Conservation (phyloP, 1,139 yeast species). For the Pichia sp. region DNA sequence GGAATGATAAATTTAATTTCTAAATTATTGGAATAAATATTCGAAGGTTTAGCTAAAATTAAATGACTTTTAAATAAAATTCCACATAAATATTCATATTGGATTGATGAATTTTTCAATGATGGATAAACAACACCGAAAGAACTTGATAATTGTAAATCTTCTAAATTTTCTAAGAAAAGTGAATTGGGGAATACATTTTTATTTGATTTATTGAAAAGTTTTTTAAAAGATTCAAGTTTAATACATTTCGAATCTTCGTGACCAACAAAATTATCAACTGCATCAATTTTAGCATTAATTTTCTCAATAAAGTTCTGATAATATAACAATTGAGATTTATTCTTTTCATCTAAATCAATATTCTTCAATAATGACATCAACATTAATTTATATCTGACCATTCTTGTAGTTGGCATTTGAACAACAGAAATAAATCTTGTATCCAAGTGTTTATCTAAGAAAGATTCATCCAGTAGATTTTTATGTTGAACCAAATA, state of each 20-base stretch:
- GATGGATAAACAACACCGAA: conserved; percentile 36
- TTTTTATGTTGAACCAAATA: conserved; percentile 26
- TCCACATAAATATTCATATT: conserved; percentile 31
- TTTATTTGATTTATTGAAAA: conserved; percentile 19
- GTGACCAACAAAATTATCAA: conserved; percentile 28
- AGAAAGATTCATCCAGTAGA: conserved; percentile 32
- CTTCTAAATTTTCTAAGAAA: conserved; percentile 28
- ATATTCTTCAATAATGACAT: conserved; percentile 31
- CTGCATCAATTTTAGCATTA: conserved; percentile 25
- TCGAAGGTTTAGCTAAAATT: conserved; percentile 29
- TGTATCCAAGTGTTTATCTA: conserved; percentile 27
- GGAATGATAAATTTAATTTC: conserved; percentile 44
- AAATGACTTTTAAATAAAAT: conserved; percentile 48
- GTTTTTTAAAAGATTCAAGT: conserved; percentile 13
- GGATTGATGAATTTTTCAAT: conserved; percentile 17
- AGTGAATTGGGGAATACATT: conserved; percentile 5
- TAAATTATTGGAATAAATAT: conserved; percentile 16
- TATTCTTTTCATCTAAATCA: conserved; percentile 21
- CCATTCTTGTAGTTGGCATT: conserved; percentile 45
- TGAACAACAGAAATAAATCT: conserved; percentile 40
- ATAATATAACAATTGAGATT: conserved; percentile 11
- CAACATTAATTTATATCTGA: conserved; percentile 44
- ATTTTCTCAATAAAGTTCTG: conserved; percentile 14
- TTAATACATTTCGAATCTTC: conserved; percentile 16
- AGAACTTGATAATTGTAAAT: conserved; percentile 29